Conservation (phyloP, 2,329 filamentous ascomycete species). For the Hortaea sp. region DNA sequence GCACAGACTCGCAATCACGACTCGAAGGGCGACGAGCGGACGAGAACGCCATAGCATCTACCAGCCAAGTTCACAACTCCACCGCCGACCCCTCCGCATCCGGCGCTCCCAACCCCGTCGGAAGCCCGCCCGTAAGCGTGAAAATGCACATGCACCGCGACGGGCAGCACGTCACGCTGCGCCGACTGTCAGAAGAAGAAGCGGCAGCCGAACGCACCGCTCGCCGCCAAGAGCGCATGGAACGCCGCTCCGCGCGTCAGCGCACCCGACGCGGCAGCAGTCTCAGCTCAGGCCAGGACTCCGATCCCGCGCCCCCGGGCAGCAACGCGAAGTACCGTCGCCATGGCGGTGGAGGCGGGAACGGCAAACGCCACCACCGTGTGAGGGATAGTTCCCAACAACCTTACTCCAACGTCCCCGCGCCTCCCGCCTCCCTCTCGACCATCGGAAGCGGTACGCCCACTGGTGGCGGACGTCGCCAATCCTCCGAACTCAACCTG, state of each 20-base stretch:
- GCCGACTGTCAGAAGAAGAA: constrained; percentile 52
- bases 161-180: constrained; percentile 52
- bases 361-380: constrained; percentile 2
- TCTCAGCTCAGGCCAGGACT: constrained; percentile 28
- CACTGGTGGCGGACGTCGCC: constrained; percentile 8
- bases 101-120: neutral
- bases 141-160: constrained; percentile 58
- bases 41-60: constrained; percentile 9
- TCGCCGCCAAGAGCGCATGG: constrained; percentile 35
- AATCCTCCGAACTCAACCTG: constrained; percentile 19
- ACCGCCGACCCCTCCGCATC: constrained; percentile 22
- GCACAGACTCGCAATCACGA: constrained; percentile 7
- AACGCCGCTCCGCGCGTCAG: neutral
- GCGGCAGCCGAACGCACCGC: constrained; percentile 50
- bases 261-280: constrained; percentile 22
- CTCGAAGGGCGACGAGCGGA: constrained; percentile 2
- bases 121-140: constrained; percentile 51
- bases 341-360: constrained; percentile 2
- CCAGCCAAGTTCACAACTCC: constrained; percentile 6
- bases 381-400: constrained; percentile 7
- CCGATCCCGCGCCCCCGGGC: constrained; percentile 8
- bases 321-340: constrained; percentile 11
- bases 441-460: constrained; percentile 7
- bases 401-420: constrained; percentile 21
- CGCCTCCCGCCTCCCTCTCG: constrained; percentile 17